Conservation (phyloP, 306 rosid genomes). For the Benincasa hispida region DNA sequence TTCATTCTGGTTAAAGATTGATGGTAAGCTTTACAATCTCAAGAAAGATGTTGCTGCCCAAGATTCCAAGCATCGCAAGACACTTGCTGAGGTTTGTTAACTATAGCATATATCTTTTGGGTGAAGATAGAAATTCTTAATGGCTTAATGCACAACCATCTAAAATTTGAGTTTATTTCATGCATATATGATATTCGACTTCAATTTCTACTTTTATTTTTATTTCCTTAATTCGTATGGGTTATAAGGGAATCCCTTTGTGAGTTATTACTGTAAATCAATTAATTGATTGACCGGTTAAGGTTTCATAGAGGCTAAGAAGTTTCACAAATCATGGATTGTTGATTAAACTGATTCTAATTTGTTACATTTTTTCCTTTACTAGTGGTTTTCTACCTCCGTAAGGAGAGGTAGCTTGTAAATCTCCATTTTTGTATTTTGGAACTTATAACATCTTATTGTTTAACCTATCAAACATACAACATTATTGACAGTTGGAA, state of each 20-base stretch:
- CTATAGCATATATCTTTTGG: background rate
- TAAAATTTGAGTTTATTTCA: background rate
- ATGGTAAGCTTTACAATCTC: conserved; percentile 70
- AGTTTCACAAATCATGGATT: background rate
- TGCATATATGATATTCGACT: background rate
- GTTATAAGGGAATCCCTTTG: background rate
- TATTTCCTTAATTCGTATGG: background rate
- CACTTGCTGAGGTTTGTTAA: conserved; percentile 75
- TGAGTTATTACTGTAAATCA: background rate
- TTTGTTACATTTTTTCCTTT: background rate
- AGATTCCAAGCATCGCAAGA: conserved; percentile 88
- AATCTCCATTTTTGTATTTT: background rate
- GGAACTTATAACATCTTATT: background rate
- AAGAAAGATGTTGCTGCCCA: conserved; percentile 85
- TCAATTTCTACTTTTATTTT: background rate
- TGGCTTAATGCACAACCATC: background rate
- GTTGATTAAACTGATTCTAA: background rate
- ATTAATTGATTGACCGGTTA: background rate
- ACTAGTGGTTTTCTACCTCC: background rate
- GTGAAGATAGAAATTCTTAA: background rate
- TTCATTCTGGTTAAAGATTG: conserved; percentile 42
- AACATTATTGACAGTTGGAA: conserved; percentile 57
- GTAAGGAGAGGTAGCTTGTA: background rate
- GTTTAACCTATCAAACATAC: conserved; percentile 1
- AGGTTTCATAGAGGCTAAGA: background rate